These are phyloP conservation scores for Beta macrorhiza DNA, from an alignment of 179 eudicot genomes.

Conservation along the genomic window DNA sequence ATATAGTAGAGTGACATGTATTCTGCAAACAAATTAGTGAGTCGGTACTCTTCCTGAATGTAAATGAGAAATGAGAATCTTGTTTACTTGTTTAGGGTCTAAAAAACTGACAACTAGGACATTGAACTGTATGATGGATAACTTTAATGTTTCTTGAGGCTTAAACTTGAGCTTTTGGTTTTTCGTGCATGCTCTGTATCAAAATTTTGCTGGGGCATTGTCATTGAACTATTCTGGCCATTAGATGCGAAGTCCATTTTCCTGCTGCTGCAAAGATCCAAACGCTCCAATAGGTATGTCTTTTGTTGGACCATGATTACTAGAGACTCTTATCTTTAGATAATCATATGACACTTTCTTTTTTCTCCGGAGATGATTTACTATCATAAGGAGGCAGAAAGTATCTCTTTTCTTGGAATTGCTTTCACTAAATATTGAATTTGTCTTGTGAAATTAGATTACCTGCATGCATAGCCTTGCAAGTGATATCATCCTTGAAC, in stretches of 20 bases:
- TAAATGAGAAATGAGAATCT: background rate
- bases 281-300: constrained; percentile 66
- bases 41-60: background rate
- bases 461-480: background rate
- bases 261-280: constrained; percentile 60
- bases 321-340: background rate
- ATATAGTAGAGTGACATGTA: background rate
- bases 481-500: too few relatives aligned
- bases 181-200: background rate
- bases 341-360: background rate
- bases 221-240: background rate
- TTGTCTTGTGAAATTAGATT: background rate
- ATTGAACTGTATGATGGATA: background rate
- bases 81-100: background rate
- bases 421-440: background rate
- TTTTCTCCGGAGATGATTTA: background rate
- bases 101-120: background rate
- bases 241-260: constrained; percentile 83
- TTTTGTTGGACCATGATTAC: background rate
- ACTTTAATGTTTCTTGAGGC: background rate
- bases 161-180: constrained; percentile 1
- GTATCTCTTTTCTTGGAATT: background rate
- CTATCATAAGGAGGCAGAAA: background rate
- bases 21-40: background rate
- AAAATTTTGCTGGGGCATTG: background rate